Evolutionary conservation across 2,329 filamentous ascomycete genomes (phyloP).

Genomic region (Colletotrichum tropicale): DNA sequence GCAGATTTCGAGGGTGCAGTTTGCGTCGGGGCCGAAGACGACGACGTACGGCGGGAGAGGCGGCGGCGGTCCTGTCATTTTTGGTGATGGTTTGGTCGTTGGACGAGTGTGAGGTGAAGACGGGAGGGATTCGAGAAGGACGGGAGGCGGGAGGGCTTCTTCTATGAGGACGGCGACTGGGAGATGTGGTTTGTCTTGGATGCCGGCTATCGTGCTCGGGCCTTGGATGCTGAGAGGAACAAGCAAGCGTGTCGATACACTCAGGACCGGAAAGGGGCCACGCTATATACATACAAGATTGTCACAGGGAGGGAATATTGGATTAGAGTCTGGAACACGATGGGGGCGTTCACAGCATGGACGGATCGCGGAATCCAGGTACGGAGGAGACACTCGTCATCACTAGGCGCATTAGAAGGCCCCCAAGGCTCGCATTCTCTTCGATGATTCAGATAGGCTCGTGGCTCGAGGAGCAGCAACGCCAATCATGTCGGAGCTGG

Average conservation of each 20-base stretch:
- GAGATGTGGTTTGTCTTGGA: not conserved
- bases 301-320: not conserved
- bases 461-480: not conserved
- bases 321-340: not conserved
- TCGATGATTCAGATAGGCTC: not conserved
- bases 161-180: not conserved
- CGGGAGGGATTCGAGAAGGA: not conserved
- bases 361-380: not conserved
- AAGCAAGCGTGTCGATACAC: not conserved
- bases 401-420: not conserved
- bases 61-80: slow-evolving; percentile 24
- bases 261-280: not conserved
- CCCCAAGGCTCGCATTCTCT: not conserved
- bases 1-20: slow-evolving; percentile 55
- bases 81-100: not conserved
- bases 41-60: slow-evolving; percentile 21
- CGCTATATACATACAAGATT: not conserved
- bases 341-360: not conserved
- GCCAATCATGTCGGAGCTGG: not conserved
- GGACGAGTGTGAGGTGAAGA: not conserved
- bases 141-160: not conserved
- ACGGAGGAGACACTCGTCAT: not conserved
- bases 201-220: not conserved
- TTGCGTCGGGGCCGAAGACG: slow-evolving; percentile 49
- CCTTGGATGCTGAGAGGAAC: not conserved